A percentile compares a stretch with the other conserved stretches of the same genome.
phyloP scores from a whole-genome alignment of 306 rosid genomes.

The Quercus aquifolioides region DNA sequence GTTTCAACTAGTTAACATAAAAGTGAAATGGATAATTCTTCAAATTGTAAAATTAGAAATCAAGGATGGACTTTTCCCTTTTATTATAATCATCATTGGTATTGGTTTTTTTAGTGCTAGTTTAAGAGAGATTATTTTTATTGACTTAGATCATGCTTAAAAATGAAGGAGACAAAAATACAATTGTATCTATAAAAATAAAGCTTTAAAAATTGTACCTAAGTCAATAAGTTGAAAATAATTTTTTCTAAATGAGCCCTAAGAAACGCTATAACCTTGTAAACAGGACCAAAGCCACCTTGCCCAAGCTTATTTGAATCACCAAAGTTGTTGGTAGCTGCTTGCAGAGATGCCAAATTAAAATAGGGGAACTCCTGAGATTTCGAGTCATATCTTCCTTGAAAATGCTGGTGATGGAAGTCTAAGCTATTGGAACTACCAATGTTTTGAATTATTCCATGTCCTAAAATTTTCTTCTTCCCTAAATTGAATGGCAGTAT shows the following conservation, averaged over 20 bases:
- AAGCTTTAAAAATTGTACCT: too few species aligned
- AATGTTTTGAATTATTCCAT: background rate
- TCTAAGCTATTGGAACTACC: background rate
- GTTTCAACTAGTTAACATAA: background rate
- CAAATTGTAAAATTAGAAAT: too few species aligned
- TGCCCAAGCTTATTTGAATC: constrained; percentile 60
- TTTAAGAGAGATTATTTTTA: too few species aligned
- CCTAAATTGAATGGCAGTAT: constrained; percentile 21
- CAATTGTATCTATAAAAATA: too few species aligned
- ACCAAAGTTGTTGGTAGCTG: constrained; percentile 54
- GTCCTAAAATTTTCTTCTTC: background rate
- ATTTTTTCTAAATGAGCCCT: too few species aligned
- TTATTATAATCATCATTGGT: too few species aligned
- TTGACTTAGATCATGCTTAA: too few species aligned
- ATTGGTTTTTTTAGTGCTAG: too few species aligned
- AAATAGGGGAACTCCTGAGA: constrained; percentile 34
- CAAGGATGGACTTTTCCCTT: too few species aligned
- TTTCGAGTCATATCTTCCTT: background rate
- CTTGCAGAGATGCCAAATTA: constrained; percentile 45
- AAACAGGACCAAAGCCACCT: constrained; percentile 85
- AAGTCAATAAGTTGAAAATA: too few species aligned
- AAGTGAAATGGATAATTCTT: background rate
- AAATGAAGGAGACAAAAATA: too few species aligned
- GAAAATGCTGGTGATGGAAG: constrained; percentile 1
- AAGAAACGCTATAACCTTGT: constrained; percentile 30